Evolutionary conservation across 768 basidiomycete species (phyloP), one percentile per base, ranked within the genome.

Genomic region (Jaapia argillacea): DNA sequence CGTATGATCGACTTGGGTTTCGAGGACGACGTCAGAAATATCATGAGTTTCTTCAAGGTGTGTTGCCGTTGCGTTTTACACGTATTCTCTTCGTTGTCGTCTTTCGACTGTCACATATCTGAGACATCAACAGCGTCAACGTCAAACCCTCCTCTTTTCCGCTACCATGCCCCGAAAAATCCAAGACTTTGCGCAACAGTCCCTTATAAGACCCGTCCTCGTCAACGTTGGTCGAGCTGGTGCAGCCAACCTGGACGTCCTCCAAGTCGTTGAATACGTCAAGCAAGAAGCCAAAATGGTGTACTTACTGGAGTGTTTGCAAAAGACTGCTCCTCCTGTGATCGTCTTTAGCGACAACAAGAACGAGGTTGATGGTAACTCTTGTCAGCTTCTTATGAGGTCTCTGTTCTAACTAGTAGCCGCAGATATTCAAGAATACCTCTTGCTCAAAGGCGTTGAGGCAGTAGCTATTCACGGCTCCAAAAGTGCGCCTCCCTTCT

Each of bases 261-360:
- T 98, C 23, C 91, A 92, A 57, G 86, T 97, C 24, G 89, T 98
- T 18, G 96, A 99, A 66, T 98, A 96, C 54, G 96, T 99, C 54
- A 99, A 99, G 65, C 92, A 96, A 58, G 96, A 98, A 64, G 96
- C 96, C 0, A 99, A 99, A 65, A 98, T 98, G 96, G 93, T 99
- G 1, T 99, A 98, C 61, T 74, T 98, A 13, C 70, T 99, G 38
- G 96, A 99, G 62, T 97, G 93, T 60, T 63, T 99, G 48, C 96
- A 98, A 59, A 99, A 98, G 68, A 99, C 96, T 0, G 84, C 96
- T 1, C 96, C 96, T 5, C 96, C 96, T 2, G 92, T 94, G 40
- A 96, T 98, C 62, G 77, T 98, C 45, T 99, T 99, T 61, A 91
- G 86, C 50, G 96, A 99, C 59, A 98, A 94, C 68, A 99, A 99